phyloP scores from a whole-genome alignment of 371 early-diverging fungal species.

The Zychaea mexicana region DNA sequence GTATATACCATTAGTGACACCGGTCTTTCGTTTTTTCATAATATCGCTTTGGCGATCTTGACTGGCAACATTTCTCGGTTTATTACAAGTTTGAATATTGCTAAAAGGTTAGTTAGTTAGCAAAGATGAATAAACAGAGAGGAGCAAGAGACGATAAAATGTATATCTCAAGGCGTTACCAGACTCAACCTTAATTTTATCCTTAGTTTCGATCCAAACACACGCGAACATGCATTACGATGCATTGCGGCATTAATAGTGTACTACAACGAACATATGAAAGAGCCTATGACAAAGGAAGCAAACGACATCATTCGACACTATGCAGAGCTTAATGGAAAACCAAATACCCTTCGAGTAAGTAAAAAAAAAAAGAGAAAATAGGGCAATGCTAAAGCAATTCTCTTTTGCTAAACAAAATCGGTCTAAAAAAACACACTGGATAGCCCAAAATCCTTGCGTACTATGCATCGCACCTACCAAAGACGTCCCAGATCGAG shows the following conservation, averaged over 20 bases:
- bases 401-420: too few relatives aligned
- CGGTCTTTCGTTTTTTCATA: background rate
- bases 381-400: too few relatives aligned
- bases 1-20: background rate
- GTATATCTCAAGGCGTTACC: too few relatives aligned
- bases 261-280: conserved; percentile 19
- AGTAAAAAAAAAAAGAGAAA: too few relatives aligned
- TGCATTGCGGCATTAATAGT: conserved; percentile 23
- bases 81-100: background rate
- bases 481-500: conserved; percentile 13
- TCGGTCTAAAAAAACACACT: background rate
- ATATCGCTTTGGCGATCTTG: background rate
- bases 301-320: conserved; percentile 14
- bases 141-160: background rate
- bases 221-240: conserved; percentile 5
- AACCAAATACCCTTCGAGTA: conserved; percentile 5
- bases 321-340: conserved; percentile 16
- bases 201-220: background rate
- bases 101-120: too few relatives aligned
- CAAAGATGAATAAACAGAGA: background rate
- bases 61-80: background rate
- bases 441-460: conserved; percentile 22
- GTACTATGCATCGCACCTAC: conserved; percentile 20
- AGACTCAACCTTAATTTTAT: too few relatives aligned
- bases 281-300: conserved; percentile 7